Evolutionary conservation across 345 rosid species (phyloP).

Genomic region (Hevea brasiliensis): DNA sequence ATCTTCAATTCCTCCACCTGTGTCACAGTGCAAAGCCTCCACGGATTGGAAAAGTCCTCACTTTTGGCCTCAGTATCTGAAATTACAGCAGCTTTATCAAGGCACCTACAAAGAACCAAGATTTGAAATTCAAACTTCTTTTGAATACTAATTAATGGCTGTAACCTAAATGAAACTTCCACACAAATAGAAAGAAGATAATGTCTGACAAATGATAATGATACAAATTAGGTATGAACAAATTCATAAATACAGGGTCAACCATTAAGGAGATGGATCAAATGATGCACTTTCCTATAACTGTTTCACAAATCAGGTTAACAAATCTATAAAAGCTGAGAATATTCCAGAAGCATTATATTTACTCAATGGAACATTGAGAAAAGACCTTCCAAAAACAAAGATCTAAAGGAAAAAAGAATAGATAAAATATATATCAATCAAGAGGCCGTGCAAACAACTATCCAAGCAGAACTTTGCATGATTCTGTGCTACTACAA

Average conservation of each 20-base stretch:
- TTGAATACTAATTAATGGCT: neutral
- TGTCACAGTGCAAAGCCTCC: slow-evolving; percentile 88
- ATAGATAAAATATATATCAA: neutral
- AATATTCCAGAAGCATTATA: neutral
- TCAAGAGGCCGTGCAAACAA: neutral
- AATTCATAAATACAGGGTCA: neutral
- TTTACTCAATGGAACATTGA: neutral
- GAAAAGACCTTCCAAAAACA: neutral
- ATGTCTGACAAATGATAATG: neutral
- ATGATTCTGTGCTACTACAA: neutral
- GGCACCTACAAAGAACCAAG: slow-evolving; percentile 54
- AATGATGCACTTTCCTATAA: neutral
- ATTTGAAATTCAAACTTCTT: neutral
- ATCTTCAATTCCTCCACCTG: slow-evolving; percentile 96
- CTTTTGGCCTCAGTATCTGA: slow-evolving; percentile 60
- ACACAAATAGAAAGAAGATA: neutral
- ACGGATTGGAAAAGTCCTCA: slow-evolving; percentile 57
- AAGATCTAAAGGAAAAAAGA: too few species aligned
- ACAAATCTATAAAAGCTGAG: neutral
- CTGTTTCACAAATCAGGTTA: neutral
- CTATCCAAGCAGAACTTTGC: neutral
- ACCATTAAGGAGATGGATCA: neutral
- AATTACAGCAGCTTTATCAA: slow-evolving; percentile 86
- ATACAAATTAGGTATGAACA: neutral
- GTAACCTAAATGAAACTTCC: neutral